Conservation (phyloP, 1,284 basidiomycete genomes). For the Hemileia vastatrix region DNA sequence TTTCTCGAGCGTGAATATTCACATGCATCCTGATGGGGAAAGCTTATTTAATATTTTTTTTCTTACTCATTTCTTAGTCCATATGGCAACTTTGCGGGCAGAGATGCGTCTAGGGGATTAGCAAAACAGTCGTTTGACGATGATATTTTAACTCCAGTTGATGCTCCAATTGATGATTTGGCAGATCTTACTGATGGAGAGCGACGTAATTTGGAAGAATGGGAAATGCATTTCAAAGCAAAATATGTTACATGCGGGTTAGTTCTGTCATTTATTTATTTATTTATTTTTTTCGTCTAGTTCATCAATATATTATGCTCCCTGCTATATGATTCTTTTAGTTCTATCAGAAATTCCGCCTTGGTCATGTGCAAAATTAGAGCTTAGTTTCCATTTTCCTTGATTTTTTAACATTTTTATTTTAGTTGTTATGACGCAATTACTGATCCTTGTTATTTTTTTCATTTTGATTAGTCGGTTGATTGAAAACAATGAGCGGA, state of each 20-base stretch:
- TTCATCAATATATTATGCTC: background rate
- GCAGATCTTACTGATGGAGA: constrained; percentile 31
- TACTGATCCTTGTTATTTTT: background rate
- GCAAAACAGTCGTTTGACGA: constrained; percentile 36
- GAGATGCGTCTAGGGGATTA: constrained; percentile 39
- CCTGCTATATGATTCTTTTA: background rate
- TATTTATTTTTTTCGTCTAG: background rate
- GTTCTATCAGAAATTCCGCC: background rate
- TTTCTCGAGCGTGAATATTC: no score
- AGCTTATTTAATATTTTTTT: background rate
- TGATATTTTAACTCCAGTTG: constrained; percentile 35
- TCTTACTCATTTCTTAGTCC: background rate
- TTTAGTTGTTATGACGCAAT: no score
- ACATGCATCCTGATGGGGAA: no score
- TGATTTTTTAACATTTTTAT: background rate
- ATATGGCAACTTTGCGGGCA: constrained; percentile 31
- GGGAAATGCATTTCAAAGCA: constrained; percentile 27
- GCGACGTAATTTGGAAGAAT: constrained; percentile 34
- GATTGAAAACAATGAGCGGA: constrained; percentile 18
- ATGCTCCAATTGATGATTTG: constrained; percentile 33
- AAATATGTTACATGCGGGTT: constrained; percentile 21
- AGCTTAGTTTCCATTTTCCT: background rate
- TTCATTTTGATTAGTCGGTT: constrained; percentile 3
- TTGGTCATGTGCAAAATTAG: background rate
- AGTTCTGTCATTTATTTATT: background rate